phyloP scores from a whole-genome alignment of 1,284 basidiomycete genomes.

The Cryptococcus jaspeensis region DNA sequence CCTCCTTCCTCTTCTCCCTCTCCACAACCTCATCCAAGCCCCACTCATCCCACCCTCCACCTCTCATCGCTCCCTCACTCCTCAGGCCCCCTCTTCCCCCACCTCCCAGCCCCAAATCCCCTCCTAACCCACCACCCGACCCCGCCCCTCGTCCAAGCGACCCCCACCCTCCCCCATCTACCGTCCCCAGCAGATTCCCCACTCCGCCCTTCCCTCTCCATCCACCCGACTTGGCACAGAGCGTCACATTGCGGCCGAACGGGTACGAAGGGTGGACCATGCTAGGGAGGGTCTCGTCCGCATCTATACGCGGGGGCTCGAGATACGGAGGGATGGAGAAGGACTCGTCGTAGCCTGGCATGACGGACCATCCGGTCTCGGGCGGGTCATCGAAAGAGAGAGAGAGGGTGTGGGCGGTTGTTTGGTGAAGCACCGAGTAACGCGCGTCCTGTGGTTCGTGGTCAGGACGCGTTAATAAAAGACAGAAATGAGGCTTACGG shows the following conservation, averaged over 20 bases:
- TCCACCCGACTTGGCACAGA: conserved; percentile 1
- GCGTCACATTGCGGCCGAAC: conserved; percentile 29
- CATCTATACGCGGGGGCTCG: conserved; percentile 51
- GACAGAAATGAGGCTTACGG: conserved; percentile 9
- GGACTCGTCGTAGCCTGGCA: conserved; percentile 48
- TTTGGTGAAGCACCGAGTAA: conserved; percentile 45
- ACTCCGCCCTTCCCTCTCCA: conserved; percentile 5
- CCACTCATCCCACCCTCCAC: conserved; percentile 38
- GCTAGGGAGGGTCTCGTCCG: conserved; percentile 45
- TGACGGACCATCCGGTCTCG: conserved; percentile 45
- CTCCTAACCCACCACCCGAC: neutral
- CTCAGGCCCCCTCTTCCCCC: conserved; percentile 7
- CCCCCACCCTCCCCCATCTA: conserved; percentile 10
- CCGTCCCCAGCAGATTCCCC: conserved; percentile 29
- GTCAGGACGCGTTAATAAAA: neutral
- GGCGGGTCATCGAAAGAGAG: conserved; percentile 40
- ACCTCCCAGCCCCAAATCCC: neutral
- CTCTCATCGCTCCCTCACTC: conserved; percentile 9
- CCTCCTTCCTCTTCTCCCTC: conserved; percentile 34
- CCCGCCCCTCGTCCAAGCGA: conserved; percentile 2
- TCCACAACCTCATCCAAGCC: conserved; percentile 34
- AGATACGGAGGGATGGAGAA: conserved; percentile 13
- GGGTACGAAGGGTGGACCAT: conserved; percentile 45
- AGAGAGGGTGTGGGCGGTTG: conserved; percentile 30
- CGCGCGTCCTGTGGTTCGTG: conserved; percentile 38